Evolutionary conservation across 1,284 basidiomycete genomes (phyloP), one percentile per base, ranked within the genome.

Genomic region (Ustilago vetiveriae): DNA sequence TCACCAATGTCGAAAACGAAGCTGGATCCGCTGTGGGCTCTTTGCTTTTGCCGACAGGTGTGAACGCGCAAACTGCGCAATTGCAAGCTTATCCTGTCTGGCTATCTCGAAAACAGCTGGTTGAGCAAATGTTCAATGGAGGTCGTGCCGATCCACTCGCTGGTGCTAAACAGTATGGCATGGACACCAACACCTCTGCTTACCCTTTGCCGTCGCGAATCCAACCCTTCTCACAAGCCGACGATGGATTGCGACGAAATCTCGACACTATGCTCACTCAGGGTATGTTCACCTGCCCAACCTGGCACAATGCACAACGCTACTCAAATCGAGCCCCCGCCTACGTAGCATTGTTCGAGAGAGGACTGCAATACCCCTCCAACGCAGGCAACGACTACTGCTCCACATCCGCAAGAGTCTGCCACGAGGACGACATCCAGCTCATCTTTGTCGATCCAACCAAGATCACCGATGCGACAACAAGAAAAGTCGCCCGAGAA

Each of bases 401-500:
- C 36, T 10, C 29, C 4, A 30, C 29, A 3, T 27, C 44, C 22
- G 45, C 33, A 9, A 47, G 43, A 9, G 66, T 73, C 16, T 78
- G 76, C 46, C 76, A 78, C 65, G 76, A 78, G 33, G 76, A 78
- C 56, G 76, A 78, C 53, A 76, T 78, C 26, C 50, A 40, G 32
- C 51, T 69, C 11, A 39, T 76, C 33, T 78, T 78, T 23, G 45
- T 53, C 10, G 60, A 62, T 26, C 49, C 51, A 0, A 42, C 36
- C 38, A 49, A 44, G 13, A 36, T 65, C 9, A 37, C 27, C 7
- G 47, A 47, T 11, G 37, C 42, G 11, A 23, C 49, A 3, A 30
- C 42, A 13, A 16, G 23, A 14, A 33, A 26, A 16, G 22, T 50
- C 7, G 44, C 54, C 16, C 33, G 40, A 23, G 70, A 75, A 49